phyloP scores from a whole-genome alignment of 164 flowering plant species.

The Liriodendron chinense region DNA sequence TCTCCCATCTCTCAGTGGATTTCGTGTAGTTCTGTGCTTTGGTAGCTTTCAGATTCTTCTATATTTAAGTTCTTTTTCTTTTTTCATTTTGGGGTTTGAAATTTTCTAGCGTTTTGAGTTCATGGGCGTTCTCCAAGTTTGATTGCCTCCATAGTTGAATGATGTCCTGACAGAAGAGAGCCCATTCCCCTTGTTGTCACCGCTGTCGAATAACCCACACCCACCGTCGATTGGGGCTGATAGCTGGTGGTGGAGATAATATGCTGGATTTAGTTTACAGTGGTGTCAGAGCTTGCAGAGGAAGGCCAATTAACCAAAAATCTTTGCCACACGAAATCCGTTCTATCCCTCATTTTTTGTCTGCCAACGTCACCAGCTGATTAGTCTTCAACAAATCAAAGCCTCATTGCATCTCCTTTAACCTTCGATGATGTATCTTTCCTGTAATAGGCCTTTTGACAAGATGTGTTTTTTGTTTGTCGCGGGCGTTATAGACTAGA shows the following conservation, averaged over 20 bases:
- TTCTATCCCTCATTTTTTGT: no score
- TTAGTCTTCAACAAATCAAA: no score
- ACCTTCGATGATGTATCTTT: no score
- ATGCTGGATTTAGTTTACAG: constrained; percentile 22
- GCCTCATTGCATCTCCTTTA: no score
- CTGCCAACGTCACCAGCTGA: no score
- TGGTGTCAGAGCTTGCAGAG: constrained; percentile 48
- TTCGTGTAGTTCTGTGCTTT: neutral
- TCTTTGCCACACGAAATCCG: no score
- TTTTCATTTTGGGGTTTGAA: neutral
- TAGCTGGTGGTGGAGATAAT: constrained; percentile 26
- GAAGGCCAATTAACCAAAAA: constrained; percentile 28
- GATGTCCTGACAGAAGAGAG: constrained; percentile 16
- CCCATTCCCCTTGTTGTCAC: neutral
- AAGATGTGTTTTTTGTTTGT: no score
- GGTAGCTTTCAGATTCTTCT: neutral
- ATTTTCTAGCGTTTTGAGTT: constrained; percentile 6
- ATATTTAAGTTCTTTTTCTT: neutral
- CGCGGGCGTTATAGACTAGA: no score
- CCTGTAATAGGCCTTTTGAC: no score
- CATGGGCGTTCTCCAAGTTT: constrained; percentile 31
- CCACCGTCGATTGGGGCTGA: constrained; percentile 23
- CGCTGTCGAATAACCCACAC: constrained; percentile 3
- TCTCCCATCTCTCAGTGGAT: neutral
- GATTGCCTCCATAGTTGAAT: constrained; percentile 13